These are phyloP conservation scores for Pseudogymnoascus sp. DNA, from an alignment of 2,329 filamentous ascomycete species.

Conservation along the genomic window DNA sequence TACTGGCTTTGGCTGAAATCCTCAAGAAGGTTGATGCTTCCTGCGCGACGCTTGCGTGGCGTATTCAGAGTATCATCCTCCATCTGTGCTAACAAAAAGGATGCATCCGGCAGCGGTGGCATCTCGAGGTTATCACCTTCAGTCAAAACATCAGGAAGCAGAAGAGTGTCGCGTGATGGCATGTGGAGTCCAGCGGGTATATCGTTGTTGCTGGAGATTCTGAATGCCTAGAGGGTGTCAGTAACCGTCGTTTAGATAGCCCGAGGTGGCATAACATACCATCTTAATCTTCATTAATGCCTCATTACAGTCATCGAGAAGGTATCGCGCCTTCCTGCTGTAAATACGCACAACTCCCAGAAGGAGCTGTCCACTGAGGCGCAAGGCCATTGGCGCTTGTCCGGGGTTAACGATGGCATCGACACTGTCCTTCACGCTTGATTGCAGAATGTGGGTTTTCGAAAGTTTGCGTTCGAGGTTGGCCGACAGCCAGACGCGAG, in stretches of 20 bases:
- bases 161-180: slow-evolving; percentile 76
- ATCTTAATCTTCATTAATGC: slow-evolving; percentile 97
- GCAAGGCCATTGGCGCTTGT: slow-evolving; percentile 89
- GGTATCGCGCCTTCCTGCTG: slow-evolving; percentile 90
- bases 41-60: slow-evolving; percentile 49
- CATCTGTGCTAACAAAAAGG: slow-evolving; percentile 70
- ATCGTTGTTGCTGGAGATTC: slow-evolving; percentile 89
- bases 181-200: slow-evolving; percentile 74
- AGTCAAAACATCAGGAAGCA: slow-evolving; percentile 86
- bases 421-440: slow-evolving; percentile 90
- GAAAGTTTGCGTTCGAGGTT: slow-evolving; percentile 98
- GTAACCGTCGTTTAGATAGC: slow-evolving; percentile 15
- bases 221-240: slow-evolving; percentile 66
- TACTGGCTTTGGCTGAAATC: slow-evolving; percentile 72
- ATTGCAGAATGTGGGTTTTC: slow-evolving; percentile 90
- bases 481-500: slow-evolving; percentile 95
- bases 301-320: slow-evolving; percentile 96
- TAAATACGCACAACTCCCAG: slow-evolving; percentile 97
- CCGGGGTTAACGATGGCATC: slow-evolving; percentile 88
- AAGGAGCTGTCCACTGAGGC: slow-evolving; percentile 86
- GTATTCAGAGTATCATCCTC: slow-evolving; percentile 48
- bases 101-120: slow-evolving; percentile 80
- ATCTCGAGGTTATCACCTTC: slow-evolving; percentile 73
- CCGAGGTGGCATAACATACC: slow-evolving; percentile 55
- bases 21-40: slow-evolving; percentile 59